Evolutionary conservation across 257 asterid genomes (phyloP), one percentile per base, ranked within the genome.

Genomic region (Fraxinus cuspidata): DNA sequence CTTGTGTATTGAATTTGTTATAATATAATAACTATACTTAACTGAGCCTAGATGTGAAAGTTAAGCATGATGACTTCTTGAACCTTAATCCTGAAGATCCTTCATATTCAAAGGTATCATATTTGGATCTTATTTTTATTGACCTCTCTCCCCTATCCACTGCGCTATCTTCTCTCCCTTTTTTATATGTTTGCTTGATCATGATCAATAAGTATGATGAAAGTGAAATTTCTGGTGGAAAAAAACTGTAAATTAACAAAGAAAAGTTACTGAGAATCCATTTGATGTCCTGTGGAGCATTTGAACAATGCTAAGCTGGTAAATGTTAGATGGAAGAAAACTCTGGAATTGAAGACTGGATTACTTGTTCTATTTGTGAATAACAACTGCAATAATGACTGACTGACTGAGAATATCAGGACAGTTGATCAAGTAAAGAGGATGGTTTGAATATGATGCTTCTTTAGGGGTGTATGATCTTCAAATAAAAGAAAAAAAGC

Each of bases 31-130:
- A 71, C 49, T 42, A 13, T 80, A 82, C 94, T 93, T 93, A 90
- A 93, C 97, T 76, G 70, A 27, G 78, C 65, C 78, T 82, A 90
- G 97, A 93, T 79, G 96, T 93, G 78, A 72, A 85, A 82, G 91
- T 88, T 78, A 84, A 72, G 89, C 97, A 93, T 23, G 90, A 49
- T 13, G 99, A 93, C 84, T 96, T 96, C 90, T 87, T 93, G 71
- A 88, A 87, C 76, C 82, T 93, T 58, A 81, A 89, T 78, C 92
- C 97, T n/a, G 81, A 84, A 4, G 88, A 87, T 81, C 92, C 91
- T 74, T 79, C 88, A 31, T 90, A 83, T 85, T 87, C 96, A 7
- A 90, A 91, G 97, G 99, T 92, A 81, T 60, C 68, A 1, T 23
- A 23, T 16, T 60, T 25, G 32, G 32, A 60, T 25, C 68, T 60